Conservation (phyloP, 2,329 filamentous ascomycete species). For the Pestalotiopsis sp. region DNA sequence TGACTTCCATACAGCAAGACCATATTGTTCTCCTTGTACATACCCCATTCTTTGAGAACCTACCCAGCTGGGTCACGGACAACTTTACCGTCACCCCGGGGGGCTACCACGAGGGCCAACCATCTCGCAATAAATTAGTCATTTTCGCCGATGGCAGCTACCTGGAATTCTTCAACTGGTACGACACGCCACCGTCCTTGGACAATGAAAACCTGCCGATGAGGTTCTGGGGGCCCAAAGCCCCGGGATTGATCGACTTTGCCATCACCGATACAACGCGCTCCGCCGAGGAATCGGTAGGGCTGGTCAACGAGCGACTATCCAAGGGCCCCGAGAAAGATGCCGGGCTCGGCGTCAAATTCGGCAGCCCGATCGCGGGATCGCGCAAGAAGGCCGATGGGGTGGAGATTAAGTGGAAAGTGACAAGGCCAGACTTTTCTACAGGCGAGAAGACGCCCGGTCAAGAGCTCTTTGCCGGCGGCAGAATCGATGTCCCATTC, state of each 20-base stretch:
- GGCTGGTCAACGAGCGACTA: not conserved
- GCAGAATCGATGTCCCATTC: not conserved
- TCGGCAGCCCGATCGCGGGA: not conserved
- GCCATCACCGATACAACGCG: not conserved
- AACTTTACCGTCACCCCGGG: conserved; percentile 26
- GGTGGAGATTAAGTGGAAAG: not conserved
- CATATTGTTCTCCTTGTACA: not conserved
- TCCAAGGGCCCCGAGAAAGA: not conserved
- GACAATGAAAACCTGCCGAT: not conserved
- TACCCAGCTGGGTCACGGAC: conserved; percentile 15
- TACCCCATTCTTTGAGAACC: not conserved
- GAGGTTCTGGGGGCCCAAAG: not conserved
- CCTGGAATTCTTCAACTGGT: conserved; percentile 10
- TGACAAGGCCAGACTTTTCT: not conserved
- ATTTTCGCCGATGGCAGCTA: not conserved
- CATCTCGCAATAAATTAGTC: not conserved
- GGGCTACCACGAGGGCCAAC: not conserved
- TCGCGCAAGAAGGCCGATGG: not conserved
- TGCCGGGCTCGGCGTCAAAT: not conserved
- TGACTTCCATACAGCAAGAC: not conserved
- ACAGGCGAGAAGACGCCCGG: not conserved
- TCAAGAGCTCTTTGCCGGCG: not conserved
- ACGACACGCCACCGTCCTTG: not conserved
- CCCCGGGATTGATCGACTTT: not conserved
- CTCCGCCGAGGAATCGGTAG: not conserved